Base-by-base conservation (phyloP, 2,329 filamentous ascomycete genomes). In the Apiospora sp. region DNA sequence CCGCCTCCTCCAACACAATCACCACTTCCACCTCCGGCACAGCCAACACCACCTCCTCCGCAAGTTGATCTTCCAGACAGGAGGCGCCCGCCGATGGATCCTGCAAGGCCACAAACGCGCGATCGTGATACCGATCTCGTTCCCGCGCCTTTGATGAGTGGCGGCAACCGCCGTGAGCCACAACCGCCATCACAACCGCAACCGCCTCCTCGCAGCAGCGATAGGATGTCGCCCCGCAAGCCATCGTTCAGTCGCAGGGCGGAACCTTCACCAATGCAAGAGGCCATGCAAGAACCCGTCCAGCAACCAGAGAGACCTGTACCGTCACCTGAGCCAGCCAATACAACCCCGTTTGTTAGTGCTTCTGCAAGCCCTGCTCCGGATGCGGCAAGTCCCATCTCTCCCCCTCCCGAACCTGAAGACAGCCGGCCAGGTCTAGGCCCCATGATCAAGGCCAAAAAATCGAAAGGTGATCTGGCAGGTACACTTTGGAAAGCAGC, bases 371-470 rank as follows among this genome's bases (percentile, higher is more conserved):
- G 71, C 73, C 74, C 79, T 5, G 75, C 74, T 10, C 72, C 79
- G 2, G 81, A 81, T 46, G 75, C 80, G 8, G 76, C 80, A 6
- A 75, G 78, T 48, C 37, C 44, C 51, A 58, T 41, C 34, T 5
- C 67, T 37, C 48, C 48, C 8, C 37, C 48, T 27, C 24, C 69
- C 24, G 78, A 80, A 22, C 71, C 75, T 2, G 85, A 87, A 70
- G 86, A 87, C 2, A 78, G 74, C 8, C 84, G 94, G n/a, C 94
- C 94, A 24, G 95, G 94, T 0, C 87, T 97, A 8, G 94, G 94
- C 0, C 94, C 95, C 1, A 98, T 98, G 95, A 92, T 98, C 78
- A 96, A 94, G 82, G 90, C 92, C 75, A 94, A 94, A 79, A 90
- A 89, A 74, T 92, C 91, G 1, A 91, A 89, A 74, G 88, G 87